These are phyloP conservation scores for Calocera viscosa DNA, from an alignment of 768 basidiomycete genomes.

Conservation along the genomic window DNA sequence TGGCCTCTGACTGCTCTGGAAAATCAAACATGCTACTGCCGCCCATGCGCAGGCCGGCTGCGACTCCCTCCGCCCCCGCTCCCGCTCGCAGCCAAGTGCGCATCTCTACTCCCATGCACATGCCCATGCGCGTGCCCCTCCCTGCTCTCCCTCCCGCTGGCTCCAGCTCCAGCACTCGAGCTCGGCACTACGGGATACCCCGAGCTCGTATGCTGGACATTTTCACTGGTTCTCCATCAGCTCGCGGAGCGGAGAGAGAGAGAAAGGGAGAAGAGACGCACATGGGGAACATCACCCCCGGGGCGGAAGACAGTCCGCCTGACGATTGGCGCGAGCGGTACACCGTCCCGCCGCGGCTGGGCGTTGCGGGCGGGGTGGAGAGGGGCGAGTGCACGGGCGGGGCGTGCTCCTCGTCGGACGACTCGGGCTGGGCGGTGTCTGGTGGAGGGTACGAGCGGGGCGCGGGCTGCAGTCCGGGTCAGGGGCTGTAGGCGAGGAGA, in stretches of 20 bases:
- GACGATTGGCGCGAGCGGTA: neutral
- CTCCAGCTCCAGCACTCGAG: neutral
- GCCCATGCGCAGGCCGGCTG: too few relatives aligned
- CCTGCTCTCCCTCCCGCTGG: neutral
- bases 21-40: too few relatives aligned
- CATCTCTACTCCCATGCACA: neutral
- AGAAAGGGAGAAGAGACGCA: neutral
- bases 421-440: neutral
- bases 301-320: neutral
- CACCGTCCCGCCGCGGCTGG: neutral
- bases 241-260: neutral
- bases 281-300: neutral
- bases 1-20: too few relatives aligned
- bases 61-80: too few relatives aligned
- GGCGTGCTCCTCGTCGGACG: neutral
- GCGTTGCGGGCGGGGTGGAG: constrained; percentile 3
- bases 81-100: too few relatives aligned
- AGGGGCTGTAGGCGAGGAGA: neutral
- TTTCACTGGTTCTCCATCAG: neutral
- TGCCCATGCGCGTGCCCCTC: neutral
- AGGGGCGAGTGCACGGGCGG: neutral
- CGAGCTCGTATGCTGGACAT: neutral
- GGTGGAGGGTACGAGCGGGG: neutral
- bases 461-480: neutral
- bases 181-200: neutral